phyloP scores from a whole-genome alignment of 257 asterid species.

The Cordia subcordata region DNA sequence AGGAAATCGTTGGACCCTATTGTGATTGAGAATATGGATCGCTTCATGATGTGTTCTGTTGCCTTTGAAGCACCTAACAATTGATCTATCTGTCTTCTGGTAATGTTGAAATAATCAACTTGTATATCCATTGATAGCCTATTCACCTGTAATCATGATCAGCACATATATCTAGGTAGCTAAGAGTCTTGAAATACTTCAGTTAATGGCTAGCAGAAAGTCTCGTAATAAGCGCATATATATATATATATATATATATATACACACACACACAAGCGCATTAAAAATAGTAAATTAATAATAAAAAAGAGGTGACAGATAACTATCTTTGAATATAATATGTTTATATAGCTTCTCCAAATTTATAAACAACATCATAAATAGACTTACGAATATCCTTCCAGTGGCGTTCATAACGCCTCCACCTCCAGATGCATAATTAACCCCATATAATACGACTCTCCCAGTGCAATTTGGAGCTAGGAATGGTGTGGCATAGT shows the following conservation, averaged over 20 bases:
- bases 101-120: slow-evolving; percentile 84
- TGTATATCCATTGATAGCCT: slow-evolving; percentile 91
- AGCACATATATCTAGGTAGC: too few species aligned
- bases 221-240: too few species aligned
- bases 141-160: slow-evolving; percentile 63
- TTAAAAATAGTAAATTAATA: too few species aligned
- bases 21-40: slow-evolving; percentile 73
- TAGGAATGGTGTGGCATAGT: slow-evolving; percentile 67
- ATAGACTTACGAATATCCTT: slow-evolving; percentile 58
- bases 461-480: slow-evolving; percentile 87
- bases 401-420: slow-evolving; percentile 95
- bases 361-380: too few species aligned
- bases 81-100: slow-evolving; percentile 59
- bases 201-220: too few species aligned
- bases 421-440: slow-evolving; percentile 95
- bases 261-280: too few species aligned
- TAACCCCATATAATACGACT: slow-evolving; percentile 62
- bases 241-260: too few species aligned
- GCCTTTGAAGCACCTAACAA: slow-evolving; percentile 67
- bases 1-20: slow-evolving; percentile 89
- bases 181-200: too few species aligned
- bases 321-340: too few species aligned
- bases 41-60: slow-evolving; percentile 46
- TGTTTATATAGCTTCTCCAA: too few species aligned
- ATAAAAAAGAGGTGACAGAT: too few species aligned